A percentile compares a stretch with the other conserved stretches of the same genome.
phyloP scores from a whole-genome alignment of 2,329 filamentous ascomycete species.

The Aspergillus transmontanensis region DNA sequence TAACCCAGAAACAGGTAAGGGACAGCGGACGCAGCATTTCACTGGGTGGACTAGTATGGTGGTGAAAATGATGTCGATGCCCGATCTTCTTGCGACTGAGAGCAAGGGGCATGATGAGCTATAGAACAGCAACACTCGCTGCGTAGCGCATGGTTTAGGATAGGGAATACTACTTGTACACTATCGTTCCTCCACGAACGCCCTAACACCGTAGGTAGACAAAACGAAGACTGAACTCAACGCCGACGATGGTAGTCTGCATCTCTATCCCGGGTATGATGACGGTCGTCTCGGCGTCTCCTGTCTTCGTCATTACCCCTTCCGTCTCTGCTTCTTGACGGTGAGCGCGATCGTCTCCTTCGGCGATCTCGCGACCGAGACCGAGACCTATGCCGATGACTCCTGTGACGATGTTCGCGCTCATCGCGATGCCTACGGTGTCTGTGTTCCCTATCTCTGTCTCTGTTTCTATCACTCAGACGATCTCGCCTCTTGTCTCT shows the following conservation, averaged over 20 bases:
- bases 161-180: conserved; percentile 15
- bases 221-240: conserved; percentile 17
- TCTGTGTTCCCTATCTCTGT: conserved; percentile 51
- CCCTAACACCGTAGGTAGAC: conserved; percentile 12
- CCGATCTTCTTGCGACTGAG: conserved; percentile 57
- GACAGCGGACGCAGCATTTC: conserved; percentile 97
- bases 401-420: conserved; percentile 32
- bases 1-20: conserved; percentile 85
- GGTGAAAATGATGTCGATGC: conserved; percentile 96
- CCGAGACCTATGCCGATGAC: conserved; percentile 36
- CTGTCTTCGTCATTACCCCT: conserved; percentile 25
- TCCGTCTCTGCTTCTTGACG: conserved; percentile 33
- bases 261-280: conserved; percentile 31
- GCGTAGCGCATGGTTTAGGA: conserved; percentile 17
- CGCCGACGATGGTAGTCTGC: conserved; percentile 27
- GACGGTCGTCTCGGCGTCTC: conserved; percentile 29
- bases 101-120: conserved; percentile 52
- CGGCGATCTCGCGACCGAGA: conserved; percentile 30
- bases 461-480: conserved; percentile 29
- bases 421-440: conserved; percentile 38
- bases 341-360: conserved; percentile 30
- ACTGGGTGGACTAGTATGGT: conserved; percentile 99
- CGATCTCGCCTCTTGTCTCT: conserved; percentile 34
- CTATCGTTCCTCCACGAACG: conserved; percentile 16
- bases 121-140: conserved; percentile 30